phyloP scores from a whole-genome alignment of 805 yeast species.

The Candida montana region DNA sequence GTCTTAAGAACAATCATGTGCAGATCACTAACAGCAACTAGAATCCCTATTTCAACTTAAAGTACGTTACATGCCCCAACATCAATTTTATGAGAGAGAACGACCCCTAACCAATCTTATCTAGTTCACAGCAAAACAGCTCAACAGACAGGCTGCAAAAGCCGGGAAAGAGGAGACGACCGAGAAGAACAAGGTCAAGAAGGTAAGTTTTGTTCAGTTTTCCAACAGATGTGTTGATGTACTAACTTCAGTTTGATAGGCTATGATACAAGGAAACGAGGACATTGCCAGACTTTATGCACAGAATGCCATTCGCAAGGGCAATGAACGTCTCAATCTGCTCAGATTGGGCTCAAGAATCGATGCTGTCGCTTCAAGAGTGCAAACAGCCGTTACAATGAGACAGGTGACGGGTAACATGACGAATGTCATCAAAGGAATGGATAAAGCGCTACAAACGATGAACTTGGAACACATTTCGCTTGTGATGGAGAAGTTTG shows the following conservation, averaged over 20 bases:
- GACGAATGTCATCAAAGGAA: constrained; percentile 88
- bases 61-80: constrained; percentile 23
- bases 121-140: constrained; percentile 87
- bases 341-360: constrained; percentile 81
- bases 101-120: neutral
- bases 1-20: no score
- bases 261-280: constrained; percentile 75
- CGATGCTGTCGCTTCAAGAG: constrained; percentile 93
- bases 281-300: constrained; percentile 95
- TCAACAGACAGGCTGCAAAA: constrained; percentile 81
- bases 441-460: constrained; percentile 93
- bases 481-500: constrained; percentile 95
- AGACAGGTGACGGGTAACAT: constrained; percentile 89
- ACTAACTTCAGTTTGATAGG: constrained; percentile 29
- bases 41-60: constrained; percentile 63
- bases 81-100: neutral
- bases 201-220: constrained; percentile 31
- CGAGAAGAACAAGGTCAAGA: constrained; percentile 85
- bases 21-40: constrained; percentile 16
- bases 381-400: constrained; percentile 98
- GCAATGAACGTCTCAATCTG: constrained; percentile 78
- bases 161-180: constrained; percentile 86
- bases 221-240: no score
- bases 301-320: constrained; percentile 89
- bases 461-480: constrained; percentile 95